A percentile compares a stretch with the other conserved stretches of the same genome.
Evolutionary conservation across 2,329 filamentous ascomycete genomes (phyloP).

Genomic region (Fonsecaea nubica): DNA sequence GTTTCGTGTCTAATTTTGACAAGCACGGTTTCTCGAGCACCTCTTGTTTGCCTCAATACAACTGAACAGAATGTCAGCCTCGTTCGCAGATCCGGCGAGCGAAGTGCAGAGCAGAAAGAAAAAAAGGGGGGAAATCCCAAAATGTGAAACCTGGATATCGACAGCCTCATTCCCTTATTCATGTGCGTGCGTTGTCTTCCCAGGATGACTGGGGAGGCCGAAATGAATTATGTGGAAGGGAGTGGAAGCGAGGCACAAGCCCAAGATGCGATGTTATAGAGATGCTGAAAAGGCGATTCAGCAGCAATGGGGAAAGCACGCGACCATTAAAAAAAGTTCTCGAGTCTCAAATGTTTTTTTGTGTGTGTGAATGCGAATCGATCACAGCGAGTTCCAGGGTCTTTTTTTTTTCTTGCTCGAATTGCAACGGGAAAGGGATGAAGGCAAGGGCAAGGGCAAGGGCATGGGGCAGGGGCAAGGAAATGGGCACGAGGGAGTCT

Average conservation of each 20-base stretch:
- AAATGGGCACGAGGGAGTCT: neutral
- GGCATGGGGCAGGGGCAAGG: no score
- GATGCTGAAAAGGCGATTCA: neutral
- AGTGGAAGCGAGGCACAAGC: neutral
- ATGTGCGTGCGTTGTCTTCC: neutral
- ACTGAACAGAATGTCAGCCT: neutral
- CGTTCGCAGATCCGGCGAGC: neutral
- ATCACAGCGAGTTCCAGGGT: constrained; percentile 5
- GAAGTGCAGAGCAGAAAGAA: neutral
- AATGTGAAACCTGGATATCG: neutral
- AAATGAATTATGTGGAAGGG: neutral
- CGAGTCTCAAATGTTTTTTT: constrained; percentile 1
- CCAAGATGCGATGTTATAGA: neutral
- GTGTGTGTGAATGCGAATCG: neutral
- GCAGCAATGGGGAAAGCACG: constrained; percentile 2
- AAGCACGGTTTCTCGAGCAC: constrained; percentile 3
- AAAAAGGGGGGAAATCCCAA: neutral
- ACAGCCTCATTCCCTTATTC: neutral
- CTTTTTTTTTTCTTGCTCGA: neutral
- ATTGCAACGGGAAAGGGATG: neutral
- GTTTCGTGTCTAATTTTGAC: constrained; percentile 13
- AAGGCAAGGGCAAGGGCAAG: neutral
- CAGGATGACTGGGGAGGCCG: neutral
- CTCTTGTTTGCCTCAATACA: neutral
- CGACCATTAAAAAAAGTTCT: constrained; percentile 9